A percentile compares a stretch with the other conserved stretches of the same genome.
phyloP scores from a whole-genome alignment of 2,329 filamentous ascomycete species.

The Calonectria hongkongensis region DNA sequence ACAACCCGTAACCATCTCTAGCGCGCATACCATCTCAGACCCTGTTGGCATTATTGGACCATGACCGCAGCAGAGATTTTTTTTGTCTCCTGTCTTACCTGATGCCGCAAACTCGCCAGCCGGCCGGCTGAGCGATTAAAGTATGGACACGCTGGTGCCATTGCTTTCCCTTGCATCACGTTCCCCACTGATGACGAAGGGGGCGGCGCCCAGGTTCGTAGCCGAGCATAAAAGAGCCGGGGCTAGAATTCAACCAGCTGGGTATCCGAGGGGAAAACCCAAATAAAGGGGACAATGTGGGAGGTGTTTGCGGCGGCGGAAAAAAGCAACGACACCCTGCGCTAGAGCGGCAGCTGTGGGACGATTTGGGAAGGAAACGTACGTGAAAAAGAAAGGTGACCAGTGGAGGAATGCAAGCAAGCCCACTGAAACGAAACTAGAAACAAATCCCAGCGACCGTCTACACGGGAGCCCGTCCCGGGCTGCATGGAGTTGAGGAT shows the following conservation, averaged over 20 bases:
- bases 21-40: slow-evolving; percentile 30
- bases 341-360: slow-evolving; percentile 47
- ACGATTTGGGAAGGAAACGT: slow-evolving; percentile 50
- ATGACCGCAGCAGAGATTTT: background rate
- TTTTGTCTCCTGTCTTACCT: background rate
- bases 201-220: slow-evolving; percentile 34
- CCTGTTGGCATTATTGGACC: slow-evolving; percentile 29
- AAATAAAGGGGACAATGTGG: slow-evolving; percentile 32
- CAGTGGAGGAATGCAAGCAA: slow-evolving; percentile 42
- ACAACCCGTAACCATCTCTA: slow-evolving; percentile 29
- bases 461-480: background rate
- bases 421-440: slow-evolving; percentile 47
- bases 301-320: slow-evolving; percentile 36
- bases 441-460: slow-evolving; percentile 39
- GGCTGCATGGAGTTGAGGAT: slow-evolving; percentile 36
- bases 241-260: slow-evolving; percentile 14
- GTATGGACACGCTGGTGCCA: slow-evolving; percentile 25
- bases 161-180: slow-evolving; percentile 29
- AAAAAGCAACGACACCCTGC: slow-evolving; percentile 46
- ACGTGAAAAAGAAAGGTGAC: slow-evolving; percentile 50
- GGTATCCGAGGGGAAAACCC: slow-evolving; percentile 4
- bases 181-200: slow-evolving; percentile 41
- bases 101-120: background rate
- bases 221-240: slow-evolving; percentile 34
- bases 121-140: slow-evolving; percentile 42